These are phyloP conservation scores for Poa annua DNA, from an alignment of 176 grass and related monocot species.

Conservation along the genomic window DNA sequence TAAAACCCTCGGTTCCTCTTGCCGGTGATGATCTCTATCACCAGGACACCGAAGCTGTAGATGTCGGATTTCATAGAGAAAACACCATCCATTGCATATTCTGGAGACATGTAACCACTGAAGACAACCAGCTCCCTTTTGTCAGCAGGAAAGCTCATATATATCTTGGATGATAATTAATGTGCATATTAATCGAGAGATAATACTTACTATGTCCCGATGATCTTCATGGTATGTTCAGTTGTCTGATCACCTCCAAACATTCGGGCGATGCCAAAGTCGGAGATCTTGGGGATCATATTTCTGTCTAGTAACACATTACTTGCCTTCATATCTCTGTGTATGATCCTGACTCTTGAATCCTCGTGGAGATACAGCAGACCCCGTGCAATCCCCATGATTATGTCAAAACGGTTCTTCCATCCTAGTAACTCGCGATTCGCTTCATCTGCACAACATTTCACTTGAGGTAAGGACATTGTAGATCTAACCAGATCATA, in stretches of 20 bases:
- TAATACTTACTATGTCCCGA: constrained; percentile 57
- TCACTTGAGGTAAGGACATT: neutral
- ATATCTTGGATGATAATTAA: neutral
- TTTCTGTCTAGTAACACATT: constrained; percentile 52
- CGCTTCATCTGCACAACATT: constrained; percentile 34
- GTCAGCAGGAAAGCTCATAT: neutral
- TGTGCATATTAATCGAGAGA: neutral
- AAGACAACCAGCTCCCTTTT: neutral
- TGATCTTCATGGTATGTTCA: constrained; percentile 44
- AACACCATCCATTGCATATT: constrained; percentile 52
- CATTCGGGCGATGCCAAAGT: constrained; percentile 56
- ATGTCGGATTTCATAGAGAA: constrained; percentile 51
- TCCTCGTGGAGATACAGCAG: constrained; percentile 59
- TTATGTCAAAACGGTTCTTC: constrained; percentile 47
- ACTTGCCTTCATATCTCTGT: constrained; percentile 54
- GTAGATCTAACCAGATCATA: neutral
- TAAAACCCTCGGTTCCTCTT: constrained; percentile 43
- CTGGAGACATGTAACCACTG: constrained; percentile 55
- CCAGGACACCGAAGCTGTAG: constrained; percentile 51
- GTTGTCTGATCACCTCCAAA: constrained; percentile 60
- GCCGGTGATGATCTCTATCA: constrained; percentile 45
- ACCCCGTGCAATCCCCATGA: constrained; percentile 48
- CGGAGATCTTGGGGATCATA: constrained; percentile 52
- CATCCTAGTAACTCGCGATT: constrained; percentile 39
- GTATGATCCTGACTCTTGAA: constrained; percentile 63